Conservation (phyloP, 2,329 filamentous ascomycete genomes). For the Alternaria gansuensis region DNA sequence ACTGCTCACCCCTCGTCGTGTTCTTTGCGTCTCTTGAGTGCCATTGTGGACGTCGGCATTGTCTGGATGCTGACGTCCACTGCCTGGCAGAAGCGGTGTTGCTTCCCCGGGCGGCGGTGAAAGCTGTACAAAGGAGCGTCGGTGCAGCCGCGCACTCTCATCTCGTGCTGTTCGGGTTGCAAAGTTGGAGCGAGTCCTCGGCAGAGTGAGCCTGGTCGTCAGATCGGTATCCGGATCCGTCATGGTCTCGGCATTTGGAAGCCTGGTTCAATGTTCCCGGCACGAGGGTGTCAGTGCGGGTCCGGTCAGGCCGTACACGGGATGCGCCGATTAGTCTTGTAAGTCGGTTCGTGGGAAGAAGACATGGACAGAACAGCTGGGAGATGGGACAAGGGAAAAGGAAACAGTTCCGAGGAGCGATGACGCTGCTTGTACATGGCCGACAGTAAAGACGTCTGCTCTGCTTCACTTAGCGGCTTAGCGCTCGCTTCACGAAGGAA, state of each 20-base stretch:
- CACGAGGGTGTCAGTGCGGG: constrained; percentile 24
- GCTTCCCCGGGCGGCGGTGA: constrained; percentile 46
- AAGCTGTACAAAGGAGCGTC: constrained; percentile 48
- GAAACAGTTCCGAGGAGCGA: constrained; percentile 16
- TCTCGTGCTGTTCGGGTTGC: constrained; percentile 57
- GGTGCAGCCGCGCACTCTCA: constrained; percentile 55
- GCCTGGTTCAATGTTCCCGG: constrained; percentile 25
- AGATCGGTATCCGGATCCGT: constrained; percentile 33
- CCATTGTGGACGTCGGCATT: constrained; percentile 19
- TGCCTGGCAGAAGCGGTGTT: constrained; percentile 41
- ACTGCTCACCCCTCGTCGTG: constrained; percentile 30
- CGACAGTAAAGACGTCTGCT: constrained; percentile 17
- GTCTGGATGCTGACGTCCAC: constrained; percentile 27
- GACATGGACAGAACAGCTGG: constrained; percentile 11
- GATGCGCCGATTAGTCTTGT: constrained; percentile 10
- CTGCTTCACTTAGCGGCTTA: constrained; percentile 32
- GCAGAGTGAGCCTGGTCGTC: constrained; percentile 42
- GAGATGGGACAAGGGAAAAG: constrained; percentile 1
- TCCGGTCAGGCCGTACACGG: constrained; percentile 17
- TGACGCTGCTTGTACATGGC: constrained; percentile 27
- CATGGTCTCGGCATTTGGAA: constrained; percentile 35
- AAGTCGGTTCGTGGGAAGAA: constrained; percentile 1
- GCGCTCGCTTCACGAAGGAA: constrained; percentile 22
- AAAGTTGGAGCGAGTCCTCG: constrained; percentile 55
- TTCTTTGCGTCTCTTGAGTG: constrained; percentile 7